Base-by-base conservation (phyloP, 2,329 filamentous ascomycete genomes). In the Aspergillus flavus region DNA sequence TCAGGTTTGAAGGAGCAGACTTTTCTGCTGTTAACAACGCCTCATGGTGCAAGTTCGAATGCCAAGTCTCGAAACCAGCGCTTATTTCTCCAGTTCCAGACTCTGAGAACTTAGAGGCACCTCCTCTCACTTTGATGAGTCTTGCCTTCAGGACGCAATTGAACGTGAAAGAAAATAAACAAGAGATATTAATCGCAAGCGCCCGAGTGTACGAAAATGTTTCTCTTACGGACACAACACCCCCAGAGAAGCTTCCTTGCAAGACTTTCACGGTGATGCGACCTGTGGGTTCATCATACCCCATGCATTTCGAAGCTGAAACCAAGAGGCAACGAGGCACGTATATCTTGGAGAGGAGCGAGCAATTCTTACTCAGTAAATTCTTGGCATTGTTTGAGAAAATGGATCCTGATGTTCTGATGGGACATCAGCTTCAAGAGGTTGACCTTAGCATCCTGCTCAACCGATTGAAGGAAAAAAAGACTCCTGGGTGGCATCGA, bases 1-100 rank as follows among this genome's bases (percentile, higher is more conserved):
- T 99, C 53, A 94, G 90, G 74, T 95, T 99, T 61, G 86, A 93
- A 68, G 90, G 91, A 68, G 91, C 91, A 34, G 89, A 97, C 76
- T 97, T 96, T 75, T 85, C 86, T 21, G 84, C 91, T 6, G 85
- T 98, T 69, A 94, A 93, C 78, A 97, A 97, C 71, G 91, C 93
- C 12, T 99, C 95, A 0, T 95, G 96, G 86, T 97, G 95, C 84
- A 98, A 97, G 79, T 87, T 99, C 12, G 95, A 99, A 78, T 89
- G 96, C 56, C 86, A 91, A 70, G 91, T 93, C 54, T 85, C 87
- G 41, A 91, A 93, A 66, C 94, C 95, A 1, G 89, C 90, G 71
- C 87, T 87, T 72, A 87, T 99, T 64, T 87, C 87, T 0, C 84
- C 89, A 4, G 76, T 95, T 58, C 89, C 84, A 66, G 93, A 97